Evolutionary conservation across 805 yeast genomes (phyloP).

Genomic region (Priceomyces fermenticarens): DNA sequence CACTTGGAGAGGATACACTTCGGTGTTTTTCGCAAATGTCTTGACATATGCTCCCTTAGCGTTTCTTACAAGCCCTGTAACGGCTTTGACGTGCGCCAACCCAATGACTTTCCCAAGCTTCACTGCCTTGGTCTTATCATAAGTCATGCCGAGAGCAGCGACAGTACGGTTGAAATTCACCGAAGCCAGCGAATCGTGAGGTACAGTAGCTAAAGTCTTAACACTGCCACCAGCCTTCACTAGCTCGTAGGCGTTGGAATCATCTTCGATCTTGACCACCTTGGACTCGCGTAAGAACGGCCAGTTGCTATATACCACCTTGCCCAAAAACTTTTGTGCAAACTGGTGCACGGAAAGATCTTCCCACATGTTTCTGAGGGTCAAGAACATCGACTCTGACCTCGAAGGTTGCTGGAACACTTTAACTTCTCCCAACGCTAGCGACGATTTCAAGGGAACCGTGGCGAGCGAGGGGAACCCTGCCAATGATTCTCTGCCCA

Average conservation of each 20-base stretch:
- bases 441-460: conserved; percentile 53
- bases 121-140: conserved; percentile 60
- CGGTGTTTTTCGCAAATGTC: conserved; percentile 54
- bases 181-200: conserved; percentile 40
- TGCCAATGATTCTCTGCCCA: conserved; percentile 71
- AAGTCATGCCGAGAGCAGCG: conserved; percentile 36
- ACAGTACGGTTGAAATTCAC: conserved; percentile 44
- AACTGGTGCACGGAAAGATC: conserved; percentile 61
- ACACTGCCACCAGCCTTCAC: conserved; percentile 22
- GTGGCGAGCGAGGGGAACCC: conserved; percentile 88
- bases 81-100: conserved; percentile 67
- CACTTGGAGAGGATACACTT: conserved; percentile 71
- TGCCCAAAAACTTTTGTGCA: conserved; percentile 58
- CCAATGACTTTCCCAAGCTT: conserved; percentile 51
- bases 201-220: conserved; percentile 30
- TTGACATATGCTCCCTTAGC: conserved; percentile 73
- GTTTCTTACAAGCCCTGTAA: conserved; percentile 73
- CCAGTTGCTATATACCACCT: conserved; percentile 75
- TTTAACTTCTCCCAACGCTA: conserved; percentile 61
- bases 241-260: conserved; percentile 44
- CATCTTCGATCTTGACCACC: conserved; percentile 61
- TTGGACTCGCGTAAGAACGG: conserved; percentile 86
- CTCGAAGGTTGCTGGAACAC: conserved; percentile 85
- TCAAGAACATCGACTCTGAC: conserved; percentile 75
- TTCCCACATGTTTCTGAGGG: conserved; percentile 52